Evolutionary conservation across 768 basidiomycete species (phyloP).

Genomic region (Russula compacta): DNA sequence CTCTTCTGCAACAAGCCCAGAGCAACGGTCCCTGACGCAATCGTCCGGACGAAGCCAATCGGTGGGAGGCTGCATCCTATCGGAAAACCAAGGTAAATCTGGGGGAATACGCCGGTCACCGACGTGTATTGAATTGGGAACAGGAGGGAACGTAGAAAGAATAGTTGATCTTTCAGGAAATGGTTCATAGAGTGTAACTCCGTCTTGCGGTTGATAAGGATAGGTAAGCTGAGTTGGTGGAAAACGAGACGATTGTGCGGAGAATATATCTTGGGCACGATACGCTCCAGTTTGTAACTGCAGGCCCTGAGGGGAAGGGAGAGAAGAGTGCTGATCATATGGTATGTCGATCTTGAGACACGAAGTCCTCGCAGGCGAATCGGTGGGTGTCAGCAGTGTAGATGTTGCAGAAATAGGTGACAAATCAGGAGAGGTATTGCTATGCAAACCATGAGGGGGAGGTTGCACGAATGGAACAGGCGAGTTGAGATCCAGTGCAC

Average conservation of each 20-base stretch:
- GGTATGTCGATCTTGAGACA: constrained; percentile 46
- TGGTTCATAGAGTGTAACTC: constrained; percentile 43
- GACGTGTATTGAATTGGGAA: constrained; percentile 28
- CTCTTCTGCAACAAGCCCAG: constrained; percentile 22
- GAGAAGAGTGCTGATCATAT: constrained; percentile 36
- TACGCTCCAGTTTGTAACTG: constrained; percentile 39
- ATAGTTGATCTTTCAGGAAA: constrained; percentile 39
- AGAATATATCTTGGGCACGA: constrained; percentile 24
- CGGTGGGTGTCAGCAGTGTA: constrained; percentile 64
- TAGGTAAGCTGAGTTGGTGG: constrained; percentile 6
- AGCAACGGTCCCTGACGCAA: constrained; percentile 22
- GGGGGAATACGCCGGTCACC: constrained; percentile 27
- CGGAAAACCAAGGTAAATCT: constrained; percentile 15
- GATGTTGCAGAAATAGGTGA: constrained; percentile 67
- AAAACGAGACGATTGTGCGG: constrained; percentile 12
- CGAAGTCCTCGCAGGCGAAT: constrained; percentile 57
- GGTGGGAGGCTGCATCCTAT: constrained; percentile 24
- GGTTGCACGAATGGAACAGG: constrained; percentile 40
- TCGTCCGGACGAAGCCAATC: constrained; percentile 41
- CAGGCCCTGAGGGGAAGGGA: constrained; percentile 29
- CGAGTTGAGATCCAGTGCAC: constrained; percentile 71
- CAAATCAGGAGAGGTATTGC: constrained; percentile 52
- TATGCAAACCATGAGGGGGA: constrained; percentile 34
- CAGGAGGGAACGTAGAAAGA: constrained; percentile 28
- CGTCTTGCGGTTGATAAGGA: constrained; percentile 15